A percentile compares a stretch with the other conserved stretches of the same genome.
These are phyloP conservation scores for Geosmithia flava DNA, from an alignment of 2,329 filamentous ascomycete genomes.

Conservation along the genomic window DNA sequence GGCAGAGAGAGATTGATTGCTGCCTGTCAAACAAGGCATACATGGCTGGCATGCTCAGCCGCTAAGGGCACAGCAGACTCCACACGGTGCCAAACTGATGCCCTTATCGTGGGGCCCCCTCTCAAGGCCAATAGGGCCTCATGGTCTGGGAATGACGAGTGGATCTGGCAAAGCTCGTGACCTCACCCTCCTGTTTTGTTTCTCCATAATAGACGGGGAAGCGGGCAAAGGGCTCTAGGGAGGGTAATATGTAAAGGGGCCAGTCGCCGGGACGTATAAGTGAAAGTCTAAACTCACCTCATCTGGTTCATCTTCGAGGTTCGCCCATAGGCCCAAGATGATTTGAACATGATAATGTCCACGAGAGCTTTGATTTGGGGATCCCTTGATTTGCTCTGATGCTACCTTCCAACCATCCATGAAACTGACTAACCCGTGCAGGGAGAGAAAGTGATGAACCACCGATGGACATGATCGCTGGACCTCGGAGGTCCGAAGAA, in stretches of 20 bases:
- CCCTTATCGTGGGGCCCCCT: constrained; percentile 7
- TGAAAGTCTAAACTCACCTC: neutral
- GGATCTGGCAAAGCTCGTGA: neutral
- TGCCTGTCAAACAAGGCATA: constrained; percentile 16
- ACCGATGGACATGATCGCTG: too few relatives aligned
- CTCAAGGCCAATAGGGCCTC: neutral
- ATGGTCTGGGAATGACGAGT: neutral
- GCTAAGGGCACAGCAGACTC: constrained; percentile 4
- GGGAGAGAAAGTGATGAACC: too few relatives aligned
- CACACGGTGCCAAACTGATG: constrained; percentile 20
- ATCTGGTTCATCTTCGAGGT: neutral
- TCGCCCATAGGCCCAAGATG: too few relatives aligned
- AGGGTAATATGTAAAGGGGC: neutral
- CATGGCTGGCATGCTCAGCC: neutral
- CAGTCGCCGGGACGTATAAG: neutral
- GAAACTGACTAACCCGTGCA: too few relatives aligned
- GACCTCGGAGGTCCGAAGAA: too few relatives aligned
- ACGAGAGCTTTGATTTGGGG: too few relatives aligned
- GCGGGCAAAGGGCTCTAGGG: neutral
- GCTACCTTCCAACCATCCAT: too few relatives aligned
- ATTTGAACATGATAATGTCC: too few relatives aligned
- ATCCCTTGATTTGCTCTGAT: too few relatives aligned
- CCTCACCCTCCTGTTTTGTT: neutral
- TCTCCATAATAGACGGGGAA: neutral
- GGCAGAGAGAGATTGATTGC: too few relatives aligned